Evolutionary conservation across 805 yeast genomes (phyloP), one percentile per base, ranked within the genome.

Genomic region (Kodamaea hsintzibuensis): DNA sequence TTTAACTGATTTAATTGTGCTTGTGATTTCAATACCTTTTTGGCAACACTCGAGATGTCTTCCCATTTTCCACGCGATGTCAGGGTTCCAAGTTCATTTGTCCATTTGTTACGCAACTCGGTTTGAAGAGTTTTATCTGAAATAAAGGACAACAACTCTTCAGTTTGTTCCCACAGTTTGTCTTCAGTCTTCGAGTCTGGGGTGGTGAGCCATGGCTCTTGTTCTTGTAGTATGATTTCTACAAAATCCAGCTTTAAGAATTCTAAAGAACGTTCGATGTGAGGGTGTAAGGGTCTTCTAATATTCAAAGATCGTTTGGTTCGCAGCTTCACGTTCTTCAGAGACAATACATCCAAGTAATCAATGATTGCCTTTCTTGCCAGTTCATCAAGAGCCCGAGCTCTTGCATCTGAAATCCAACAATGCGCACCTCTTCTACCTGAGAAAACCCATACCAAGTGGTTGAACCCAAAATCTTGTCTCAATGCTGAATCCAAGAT

Each of bases 351-450:
- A 61, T 90, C 93, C 67, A 95, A 69, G 67, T 95, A 95, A 60
- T 89, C 92, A 33, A 92, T 86, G 10, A 95, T 81, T 2, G 96
- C 84, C 62, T 87, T 79, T 63, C 99, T 82, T 56, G 83, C 82
- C 4, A 75, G 63, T 67, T 95, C 98, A 57, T 83, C 88, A 57
- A 95, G 70, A 1, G 68, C 62, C 53, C 98, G 75, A 0, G 98
- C 97, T 47, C 92, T 75, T 52, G 80, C 71, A 67, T 95, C 99
- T 70, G 96, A 89, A 19, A 95, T 80, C 99, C 99, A 95, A 64
- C 98, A 96, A 78, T 95, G 99, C 13, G 96, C 96, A 70, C 99
- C 99, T 81, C 99, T 89, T 78, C 99, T 88, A 47, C 99, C 99
- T 0, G 97, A 91, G 66, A 90, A 95, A 3, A 93, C 97, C 98